Base-by-base conservation (phyloP, 2,329 filamentous ascomycete genomes). In the Sporothrix variecibatus region DNA sequence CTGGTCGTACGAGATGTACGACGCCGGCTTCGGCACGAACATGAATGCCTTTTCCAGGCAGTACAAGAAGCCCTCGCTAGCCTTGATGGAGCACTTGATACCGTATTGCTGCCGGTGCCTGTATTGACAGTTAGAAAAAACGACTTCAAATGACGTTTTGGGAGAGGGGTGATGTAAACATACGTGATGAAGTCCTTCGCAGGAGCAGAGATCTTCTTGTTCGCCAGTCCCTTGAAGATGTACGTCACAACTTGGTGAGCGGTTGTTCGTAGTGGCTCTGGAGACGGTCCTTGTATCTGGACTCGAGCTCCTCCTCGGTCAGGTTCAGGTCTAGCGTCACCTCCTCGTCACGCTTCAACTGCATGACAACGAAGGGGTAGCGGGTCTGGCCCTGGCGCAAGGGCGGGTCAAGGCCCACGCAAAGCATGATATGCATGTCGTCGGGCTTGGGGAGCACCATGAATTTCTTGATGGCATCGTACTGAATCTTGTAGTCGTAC, bases 401-500 rank as follows among this genome's bases (percentile, higher is more conserved):
- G 49, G 96, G 96, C 31, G 96, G 96, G 80, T 99, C 96, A 49
- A 99, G 87, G 72, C 97, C 96, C 77, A 99, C 92, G 76, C 94
- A 95, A 77, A 99, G 94, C 86, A 99, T 92, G 78, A 93, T 95
- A 82, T 99, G 96, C 79, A 96, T 90, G 78, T 99, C 96, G 82
- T 99, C 96, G n/a, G 96, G 96, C 85, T 99, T 99, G 67, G 96
- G 96, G 6, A 99, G 90, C 40, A 98, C 89, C 91, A 99, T 98
- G 82, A 98, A 98, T 83, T 98, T 98, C 87, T 99, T 99, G 85
- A 98, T 94, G 69, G 92, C 91, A 74, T 98, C 94, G 84, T 98
- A 99, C 82, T 98, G 94, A 78, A 99, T 98, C 89, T 99, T 99
- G 90, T 99, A 99, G 86, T 99, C 97, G 86, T 99, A 99, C 31